Evolutionary conservation across 768 basidiomycete genomes (phyloP).

Genomic region (Rhodocollybia butyracea): DNA sequence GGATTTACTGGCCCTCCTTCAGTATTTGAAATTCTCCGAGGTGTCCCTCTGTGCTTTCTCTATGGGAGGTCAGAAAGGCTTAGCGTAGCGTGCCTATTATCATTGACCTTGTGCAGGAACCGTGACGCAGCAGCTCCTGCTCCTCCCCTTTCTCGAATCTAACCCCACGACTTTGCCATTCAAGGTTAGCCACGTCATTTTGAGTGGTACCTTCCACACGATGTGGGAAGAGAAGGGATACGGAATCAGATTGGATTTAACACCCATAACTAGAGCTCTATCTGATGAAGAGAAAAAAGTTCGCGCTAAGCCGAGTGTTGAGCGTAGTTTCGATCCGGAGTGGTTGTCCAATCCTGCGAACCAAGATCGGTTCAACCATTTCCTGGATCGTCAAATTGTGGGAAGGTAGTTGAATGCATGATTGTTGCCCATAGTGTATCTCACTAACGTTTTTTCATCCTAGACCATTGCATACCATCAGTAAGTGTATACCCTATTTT

Average conservation of each 20-base stretch:
- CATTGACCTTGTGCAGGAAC: conserved; percentile 25
- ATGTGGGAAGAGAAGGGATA: conserved; percentile 19
- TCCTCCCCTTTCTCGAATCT: conserved; percentile 35
- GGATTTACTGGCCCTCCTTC: conserved; percentile 39
- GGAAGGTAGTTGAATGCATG: conserved; percentile 16
- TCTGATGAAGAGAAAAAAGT: conserved; percentile 29
- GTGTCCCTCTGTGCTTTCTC: conserved; percentile 46
- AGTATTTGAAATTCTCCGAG: conserved; percentile 36
- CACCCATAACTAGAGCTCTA: conserved; percentile 14
- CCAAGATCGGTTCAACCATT: conserved; percentile 13
- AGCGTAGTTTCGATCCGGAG: conserved; percentile 28
- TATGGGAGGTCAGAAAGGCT: conserved; percentile 42
- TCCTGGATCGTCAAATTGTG: conserved; percentile 12
- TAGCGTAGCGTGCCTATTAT: not conserved
- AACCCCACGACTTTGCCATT: conserved; percentile 35
- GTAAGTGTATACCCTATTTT: not conserved
- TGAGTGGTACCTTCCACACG: conserved; percentile 28
- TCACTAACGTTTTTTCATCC: not conserved
- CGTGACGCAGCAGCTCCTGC: conserved; percentile 40
- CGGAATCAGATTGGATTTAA: conserved; percentile 18
- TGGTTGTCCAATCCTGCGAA: conserved; percentile 31
- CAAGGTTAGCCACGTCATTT: conserved; percentile 36
- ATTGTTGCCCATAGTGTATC: not conserved
- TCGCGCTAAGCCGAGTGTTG: conserved; percentile 24
- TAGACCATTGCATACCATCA: conserved; percentile 6